phyloP scores from a whole-genome alignment of 169 alveolate species.

The Plasmodium inui region DNA sequence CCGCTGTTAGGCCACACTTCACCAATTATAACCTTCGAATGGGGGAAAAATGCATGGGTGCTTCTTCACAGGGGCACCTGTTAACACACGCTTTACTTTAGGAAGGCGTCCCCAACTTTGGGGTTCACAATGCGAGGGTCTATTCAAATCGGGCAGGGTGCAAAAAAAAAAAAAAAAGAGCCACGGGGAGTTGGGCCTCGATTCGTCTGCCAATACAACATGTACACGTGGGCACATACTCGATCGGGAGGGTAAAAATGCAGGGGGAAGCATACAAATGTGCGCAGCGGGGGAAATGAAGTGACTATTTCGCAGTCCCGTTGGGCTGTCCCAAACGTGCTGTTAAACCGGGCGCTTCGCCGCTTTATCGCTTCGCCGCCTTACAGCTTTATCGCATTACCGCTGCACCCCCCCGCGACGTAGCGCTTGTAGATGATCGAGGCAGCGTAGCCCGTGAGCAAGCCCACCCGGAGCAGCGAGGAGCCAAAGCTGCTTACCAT shows the following conservation, averaged over 20 bases:
- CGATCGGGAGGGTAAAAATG: not conserved
- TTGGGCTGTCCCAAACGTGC: not conserved
- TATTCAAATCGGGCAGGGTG: not conserved
- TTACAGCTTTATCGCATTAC: not conserved
- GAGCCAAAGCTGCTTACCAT: constrained; percentile 60
- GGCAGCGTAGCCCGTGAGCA: constrained; percentile 47
- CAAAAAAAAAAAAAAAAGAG: not conserved
- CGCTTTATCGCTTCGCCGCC: too few species aligned
- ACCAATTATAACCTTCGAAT: not conserved
- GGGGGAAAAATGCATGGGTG: not conserved
- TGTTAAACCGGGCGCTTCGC: not conserved
- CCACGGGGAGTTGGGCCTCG: not conserved
- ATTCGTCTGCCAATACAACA: not conserved
- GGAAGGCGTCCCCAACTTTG: not conserved
- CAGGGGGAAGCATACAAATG: not conserved
- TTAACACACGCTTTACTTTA: not conserved
- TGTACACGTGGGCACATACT: not conserved
- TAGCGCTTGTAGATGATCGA: constrained; percentile 23
- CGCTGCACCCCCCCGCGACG: not conserved
- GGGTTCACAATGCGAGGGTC: not conserved
- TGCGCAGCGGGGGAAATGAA: not conserved
- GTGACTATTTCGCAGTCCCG: not conserved
- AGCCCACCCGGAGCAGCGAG: constrained; percentile 38
- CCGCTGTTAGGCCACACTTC: not conserved
- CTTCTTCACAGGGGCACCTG: not conserved